A percentile compares a stretch with the other conserved stretches of the same genome.
phyloP scores from a whole-genome alignment of 164 flowering plant genomes.

The Cinnamomum chago region DNA sequence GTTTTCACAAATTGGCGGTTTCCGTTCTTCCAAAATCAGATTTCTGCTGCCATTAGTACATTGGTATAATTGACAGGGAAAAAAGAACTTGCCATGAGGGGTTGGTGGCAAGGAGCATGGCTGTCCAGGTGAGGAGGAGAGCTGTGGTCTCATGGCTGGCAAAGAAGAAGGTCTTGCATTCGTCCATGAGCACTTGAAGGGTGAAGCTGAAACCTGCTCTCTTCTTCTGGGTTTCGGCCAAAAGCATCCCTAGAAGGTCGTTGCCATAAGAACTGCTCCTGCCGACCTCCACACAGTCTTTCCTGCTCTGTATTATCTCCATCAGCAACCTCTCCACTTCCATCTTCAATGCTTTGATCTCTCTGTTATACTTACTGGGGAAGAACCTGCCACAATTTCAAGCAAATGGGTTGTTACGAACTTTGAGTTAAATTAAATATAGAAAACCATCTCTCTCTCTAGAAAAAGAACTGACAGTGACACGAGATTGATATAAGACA shows the following conservation, averaged over 20 bases:
- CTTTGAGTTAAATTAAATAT: too few relatives aligned
- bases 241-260: conserved; percentile 76
- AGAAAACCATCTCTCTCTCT: not conserved
- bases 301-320: conserved; percentile 88
- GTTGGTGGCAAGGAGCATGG: conserved; percentile 85
- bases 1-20: too few relatives aligned
- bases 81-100: conserved; percentile 94
- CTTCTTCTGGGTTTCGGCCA: conserved; percentile 68
- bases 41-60: too few relatives aligned
- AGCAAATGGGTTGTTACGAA: not conserved
- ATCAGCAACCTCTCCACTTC: conserved; percentile 76
- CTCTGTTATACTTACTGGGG: conserved; percentile 82
- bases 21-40: too few relatives aligned
- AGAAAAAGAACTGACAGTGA: not conserved
- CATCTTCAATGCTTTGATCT: conserved; percentile 68
- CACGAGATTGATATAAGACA: too few relatives aligned
- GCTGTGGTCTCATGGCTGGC: conserved; percentile 97
- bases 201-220: conserved; percentile 41
- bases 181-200: conserved; percentile 79
- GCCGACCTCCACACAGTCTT: conserved; percentile 63
- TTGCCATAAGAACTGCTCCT: conserved; percentile 69
- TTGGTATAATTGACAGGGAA: too few relatives aligned
- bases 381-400: conserved; percentile 48
- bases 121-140: conserved; percentile 87
- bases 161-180: conserved; percentile 94